Evolutionary conservation across 129 eudicot genomes (phyloP).

Genomic region (Lactuca sativa): DNA sequence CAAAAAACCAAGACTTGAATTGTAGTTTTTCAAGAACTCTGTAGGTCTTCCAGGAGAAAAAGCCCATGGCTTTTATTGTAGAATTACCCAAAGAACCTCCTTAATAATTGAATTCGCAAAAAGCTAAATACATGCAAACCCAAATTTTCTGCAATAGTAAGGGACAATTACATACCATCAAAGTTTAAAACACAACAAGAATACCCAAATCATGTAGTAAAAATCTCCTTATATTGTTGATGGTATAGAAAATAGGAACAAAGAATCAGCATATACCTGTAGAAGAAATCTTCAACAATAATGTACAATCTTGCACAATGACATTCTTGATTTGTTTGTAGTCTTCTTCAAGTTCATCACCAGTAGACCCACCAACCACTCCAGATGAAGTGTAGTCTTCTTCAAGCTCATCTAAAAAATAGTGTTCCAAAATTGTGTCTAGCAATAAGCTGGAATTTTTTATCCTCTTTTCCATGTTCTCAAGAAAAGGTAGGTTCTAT

Average conservation of each 20-base stretch:
- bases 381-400: no score
- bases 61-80: constrained; percentile 86
- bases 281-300: constrained; percentile 26
- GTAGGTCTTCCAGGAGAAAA: constrained; percentile 99
- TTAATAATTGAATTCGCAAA: constrained; percentile 93
- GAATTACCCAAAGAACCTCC: constrained; percentile 80
- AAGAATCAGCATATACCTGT: constrained; percentile 41
- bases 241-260: no score
- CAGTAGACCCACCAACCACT: no score
- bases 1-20: constrained; percentile 77
- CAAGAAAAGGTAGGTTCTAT: constrained; percentile 97
- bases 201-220: no score
- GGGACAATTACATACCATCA: constrained; percentile 10
- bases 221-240: no score
- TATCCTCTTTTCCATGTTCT: constrained; percentile 92
- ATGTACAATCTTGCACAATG: no score
- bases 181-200: neutral
- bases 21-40: constrained; percentile 80
- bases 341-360: no score
- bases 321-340: no score
- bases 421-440: constrained; percentile 90
- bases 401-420: constrained; percentile 95
- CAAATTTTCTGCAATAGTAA: constrained; percentile 70
- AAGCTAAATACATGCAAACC: constrained; percentile 97
- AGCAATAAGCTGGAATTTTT: constrained; percentile 72